Percentiles rank a stretch among this genome's conserved stretches.
Conservation (phyloP, 768 basidiomycete genomes). For the Thelephora aurantiotincta region DNA sequence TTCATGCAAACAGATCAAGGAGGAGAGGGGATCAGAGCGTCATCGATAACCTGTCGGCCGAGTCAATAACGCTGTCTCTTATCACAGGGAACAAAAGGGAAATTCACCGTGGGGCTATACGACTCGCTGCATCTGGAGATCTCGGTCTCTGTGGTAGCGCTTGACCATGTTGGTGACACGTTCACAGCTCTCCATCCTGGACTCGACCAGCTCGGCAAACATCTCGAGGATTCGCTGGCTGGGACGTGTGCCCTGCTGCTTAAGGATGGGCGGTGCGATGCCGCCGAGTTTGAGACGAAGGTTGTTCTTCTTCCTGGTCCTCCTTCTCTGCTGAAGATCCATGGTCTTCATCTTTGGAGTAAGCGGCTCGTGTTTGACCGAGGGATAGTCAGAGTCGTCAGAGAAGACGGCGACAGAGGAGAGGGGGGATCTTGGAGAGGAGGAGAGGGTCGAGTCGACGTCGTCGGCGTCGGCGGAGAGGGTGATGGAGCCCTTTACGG, state of each 20-base stretch:
- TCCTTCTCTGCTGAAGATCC: constrained; percentile 15
- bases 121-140: too few species aligned
- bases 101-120: too few species aligned
- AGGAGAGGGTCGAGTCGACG: constrained; percentile 12
- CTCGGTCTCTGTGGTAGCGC: neutral
- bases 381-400: constrained; percentile 3
- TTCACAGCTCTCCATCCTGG: constrained; percentile 65
- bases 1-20: too few species aligned
- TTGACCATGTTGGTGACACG: constrained; percentile 45
- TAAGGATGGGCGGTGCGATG: constrained; percentile 19
- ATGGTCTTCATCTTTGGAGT: constrained; percentile 6
- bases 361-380: constrained; percentile 6
- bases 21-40: too few species aligned
- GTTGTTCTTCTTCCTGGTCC: constrained; percentile 45
- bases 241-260: constrained; percentile 20
- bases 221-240: constrained; percentile 44
- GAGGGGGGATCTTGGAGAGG: constrained; percentile 9
- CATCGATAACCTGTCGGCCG: too few species aligned
- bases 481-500: constrained; percentile 27
- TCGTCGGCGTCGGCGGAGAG: constrained; percentile 15
- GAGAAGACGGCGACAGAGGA: constrained; percentile 6
- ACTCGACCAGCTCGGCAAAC: constrained; percentile 61
- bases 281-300: constrained; percentile 39
- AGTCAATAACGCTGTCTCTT: too few species aligned
- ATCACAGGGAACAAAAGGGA: too few species aligned